Evolutionary conservation across 78 protist species (phyloP).

Genomic region (Dictyostelium capitatum): DNA sequence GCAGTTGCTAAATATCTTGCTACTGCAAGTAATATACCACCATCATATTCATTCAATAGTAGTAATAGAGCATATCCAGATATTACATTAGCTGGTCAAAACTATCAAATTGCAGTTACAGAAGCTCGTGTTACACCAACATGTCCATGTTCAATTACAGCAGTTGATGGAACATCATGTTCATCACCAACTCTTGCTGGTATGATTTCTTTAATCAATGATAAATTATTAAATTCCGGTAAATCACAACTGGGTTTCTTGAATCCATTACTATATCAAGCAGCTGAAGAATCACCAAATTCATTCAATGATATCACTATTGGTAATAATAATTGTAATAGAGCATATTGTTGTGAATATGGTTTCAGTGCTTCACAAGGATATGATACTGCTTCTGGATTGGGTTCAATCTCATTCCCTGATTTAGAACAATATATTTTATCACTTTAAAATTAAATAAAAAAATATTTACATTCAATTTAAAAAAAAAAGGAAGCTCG

Average conservation of each 20-base stretch:
- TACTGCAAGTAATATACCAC: conserved; percentile 18
- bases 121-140: neutral
- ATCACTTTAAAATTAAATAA: neutral
- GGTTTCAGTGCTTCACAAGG: conserved; percentile 67
- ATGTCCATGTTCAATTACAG: conserved; percentile 63
- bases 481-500: too few relatives aligned
- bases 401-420: conserved; percentile 48
- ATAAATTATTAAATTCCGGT: conserved; percentile 54
- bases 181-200: conserved; percentile 88
- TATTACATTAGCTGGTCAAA: conserved; percentile 67
- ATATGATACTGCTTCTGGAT: conserved; percentile 79
- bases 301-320: conserved; percentile 86
- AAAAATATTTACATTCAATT: neutral
- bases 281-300: conserved; percentile 46
- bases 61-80: conserved; percentile 77
- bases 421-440: conserved; percentile 26
- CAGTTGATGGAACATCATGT: conserved; percentile 87
- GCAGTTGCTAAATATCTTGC: conserved; percentile 52
- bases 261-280: conserved; percentile 88
- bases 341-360: conserved; percentile 76
- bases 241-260: conserved; percentile 85
- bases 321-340: conserved; percentile 82
- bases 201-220: conserved; percentile 86
- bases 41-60: conserved; percentile 55
- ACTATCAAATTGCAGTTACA: conserved; percentile 23